A percentile compares a stretch with the other conserved stretches of the same genome.
Conservation (phyloP, 2,329 filamentous ascomycete genomes). For the Hymenoscyphus albidus region DNA sequence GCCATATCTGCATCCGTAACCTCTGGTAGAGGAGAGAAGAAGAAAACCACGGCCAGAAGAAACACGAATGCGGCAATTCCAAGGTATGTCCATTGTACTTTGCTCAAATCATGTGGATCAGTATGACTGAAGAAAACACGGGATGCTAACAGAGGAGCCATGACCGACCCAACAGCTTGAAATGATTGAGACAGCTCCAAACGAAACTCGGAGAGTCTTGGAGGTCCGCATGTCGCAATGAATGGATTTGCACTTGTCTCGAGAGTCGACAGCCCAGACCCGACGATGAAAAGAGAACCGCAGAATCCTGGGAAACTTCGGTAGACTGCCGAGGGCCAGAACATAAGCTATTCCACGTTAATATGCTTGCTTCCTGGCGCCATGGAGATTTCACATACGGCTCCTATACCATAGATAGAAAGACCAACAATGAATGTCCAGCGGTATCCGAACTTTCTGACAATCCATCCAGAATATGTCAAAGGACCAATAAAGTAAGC, state of each 20-base stretch:
- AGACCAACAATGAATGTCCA: conserved; percentile 65
- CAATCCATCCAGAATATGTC: conserved; percentile 61
- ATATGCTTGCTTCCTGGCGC: too few species aligned
- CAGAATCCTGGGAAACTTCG: conserved; percentile 68
- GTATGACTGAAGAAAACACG: conserved; percentile 64
- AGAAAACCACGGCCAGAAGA: conserved; percentile 62
- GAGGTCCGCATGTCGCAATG: conserved; percentile 65
- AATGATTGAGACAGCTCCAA: conserved; percentile 72
- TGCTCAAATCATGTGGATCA: conserved; percentile 63
- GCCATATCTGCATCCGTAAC: conserved; percentile 43
- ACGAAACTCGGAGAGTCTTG: conserved; percentile 67
- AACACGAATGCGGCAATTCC: conserved; percentile 72
- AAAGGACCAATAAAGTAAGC: conserved; percentile 43
- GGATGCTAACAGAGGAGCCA: conserved; percentile 70
- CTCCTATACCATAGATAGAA: conserved; percentile 56
- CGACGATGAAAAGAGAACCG: conserved; percentile 68
- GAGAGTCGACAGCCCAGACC: conserved; percentile 70
- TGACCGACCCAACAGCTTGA: conserved; percentile 68
- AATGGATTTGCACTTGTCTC: conserved; percentile 79
- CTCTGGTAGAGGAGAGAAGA: conserved; percentile 61
- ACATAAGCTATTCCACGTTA: conserved; percentile 1
- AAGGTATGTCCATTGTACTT: conserved; percentile 83
- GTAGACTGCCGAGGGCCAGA: conserved; percentile 8
- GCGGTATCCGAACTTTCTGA: conserved; percentile 59
- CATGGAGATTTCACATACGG: background rate